These are phyloP conservation scores for Phytopythium ostracodes DNA, from an alignment of 352 stramenopile genomes.

Conservation along the genomic window DNA sequence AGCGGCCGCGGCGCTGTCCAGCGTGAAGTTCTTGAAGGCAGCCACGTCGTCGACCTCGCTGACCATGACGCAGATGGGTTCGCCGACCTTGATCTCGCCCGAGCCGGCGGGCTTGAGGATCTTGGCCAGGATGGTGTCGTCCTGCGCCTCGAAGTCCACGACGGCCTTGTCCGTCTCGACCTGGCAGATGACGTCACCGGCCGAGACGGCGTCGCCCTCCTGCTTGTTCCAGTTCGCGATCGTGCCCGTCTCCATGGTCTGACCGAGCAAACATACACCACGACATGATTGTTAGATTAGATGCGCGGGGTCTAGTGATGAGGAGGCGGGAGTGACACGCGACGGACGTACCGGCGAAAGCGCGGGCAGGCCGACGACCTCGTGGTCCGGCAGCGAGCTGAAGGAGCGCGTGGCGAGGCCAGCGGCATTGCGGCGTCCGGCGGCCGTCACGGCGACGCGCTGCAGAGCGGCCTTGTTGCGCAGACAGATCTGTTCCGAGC, in stretches of 20 bases:
- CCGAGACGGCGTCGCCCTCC: slow-evolving; percentile 89
- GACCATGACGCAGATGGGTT: slow-evolving; percentile 69
- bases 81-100: slow-evolving; percentile 82
- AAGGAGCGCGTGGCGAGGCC: slow-evolving; percentile 32
- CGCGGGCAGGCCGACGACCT: slow-evolving; percentile 70
- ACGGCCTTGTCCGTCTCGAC: slow-evolving; percentile 99
- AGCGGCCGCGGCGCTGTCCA: slow-evolving; percentile 30
- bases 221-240: slow-evolving; percentile 94
- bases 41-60: slow-evolving; percentile 49
- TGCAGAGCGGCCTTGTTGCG: slow-evolving; percentile 59
- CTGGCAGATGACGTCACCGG: slow-evolving; percentile 92
- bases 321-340: too few species aligned
- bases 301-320: too few species aligned
- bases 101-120: slow-evolving; percentile 89
- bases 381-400: slow-evolving; percentile 62
- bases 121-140: slow-evolving; percentile 94
- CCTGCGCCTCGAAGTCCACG: slow-evolving; percentile 97
- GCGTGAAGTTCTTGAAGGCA: slow-evolving; percentile 52
- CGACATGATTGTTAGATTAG: background rate
- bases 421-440: slow-evolving; percentile 16
- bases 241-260: slow-evolving; percentile 95
- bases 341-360: slow-evolving; percentile 44
- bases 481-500: slow-evolving; percentile 28
- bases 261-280: background rate
- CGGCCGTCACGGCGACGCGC: slow-evolving; percentile 28